Percentiles rank a stretch among this genome's conserved stretches.
Conservation (phyloP, 371 early-diverging fungal species). For the Apophysomyces sp. region DNA sequence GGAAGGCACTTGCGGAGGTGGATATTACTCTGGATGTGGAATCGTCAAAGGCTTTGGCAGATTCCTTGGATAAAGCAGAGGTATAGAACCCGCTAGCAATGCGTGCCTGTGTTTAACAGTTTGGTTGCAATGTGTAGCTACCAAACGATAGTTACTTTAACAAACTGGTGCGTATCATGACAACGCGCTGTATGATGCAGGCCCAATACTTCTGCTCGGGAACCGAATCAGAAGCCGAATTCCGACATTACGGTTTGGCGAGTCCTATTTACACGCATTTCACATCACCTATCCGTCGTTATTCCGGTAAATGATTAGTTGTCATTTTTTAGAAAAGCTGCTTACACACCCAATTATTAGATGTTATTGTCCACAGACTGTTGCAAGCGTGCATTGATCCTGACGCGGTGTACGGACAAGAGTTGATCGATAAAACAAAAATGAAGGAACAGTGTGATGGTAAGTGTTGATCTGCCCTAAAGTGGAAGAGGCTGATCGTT, state of each 20-base stretch:
- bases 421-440: slow-evolving; percentile 75
- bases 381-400: slow-evolving; percentile 79
- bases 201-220: slow-evolving; percentile 91
- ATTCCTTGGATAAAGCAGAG: slow-evolving; percentile 78
- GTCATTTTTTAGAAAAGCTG: neutral
- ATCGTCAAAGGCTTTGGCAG: slow-evolving; percentile 76
- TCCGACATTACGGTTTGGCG: slow-evolving; percentile 88
- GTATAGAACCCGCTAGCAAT: slow-evolving; percentile 20
- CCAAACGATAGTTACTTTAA: slow-evolving; percentile 85
- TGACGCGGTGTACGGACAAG: slow-evolving; percentile 59
- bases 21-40: slow-evolving; percentile 39
- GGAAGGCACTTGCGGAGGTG: slow-evolving; percentile 67
- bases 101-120: neutral
- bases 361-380: slow-evolving; percentile 94
- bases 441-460: slow-evolving; percentile 82
- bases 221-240: slow-evolving; percentile 71
- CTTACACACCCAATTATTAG: slow-evolving; percentile 43
- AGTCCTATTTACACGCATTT: slow-evolving; percentile 90
- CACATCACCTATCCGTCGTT: slow-evolving; percentile 96
- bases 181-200: slow-evolving; percentile 94
- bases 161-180: slow-evolving; percentile 87
- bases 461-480: slow-evolving; percentile 20
- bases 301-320: slow-evolving; percentile 60
- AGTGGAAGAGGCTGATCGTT: slow-evolving; percentile 3
- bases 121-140: slow-evolving; percentile 26